Percentiles rank a stretch among this genome's conserved stretches.
phyloP scores from a whole-genome alignment of 2,329 filamentous ascomycete genomes.

The Fusarium xyrophilum region DNA sequence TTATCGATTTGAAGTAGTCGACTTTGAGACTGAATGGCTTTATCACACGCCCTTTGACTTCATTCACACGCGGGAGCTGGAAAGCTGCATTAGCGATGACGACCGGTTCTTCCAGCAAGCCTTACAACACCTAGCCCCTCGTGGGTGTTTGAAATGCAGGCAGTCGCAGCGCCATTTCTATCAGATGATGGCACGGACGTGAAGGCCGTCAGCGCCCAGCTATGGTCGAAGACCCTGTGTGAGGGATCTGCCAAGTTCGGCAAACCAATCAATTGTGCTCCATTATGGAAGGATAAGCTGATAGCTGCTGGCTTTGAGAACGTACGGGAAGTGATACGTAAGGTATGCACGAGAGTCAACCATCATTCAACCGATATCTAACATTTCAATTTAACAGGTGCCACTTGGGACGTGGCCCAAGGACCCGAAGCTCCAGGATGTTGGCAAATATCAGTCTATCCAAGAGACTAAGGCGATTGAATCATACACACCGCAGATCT shows the following conservation, averaged over 20 bases:
- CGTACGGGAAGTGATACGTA: background rate
- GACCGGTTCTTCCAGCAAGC: background rate
- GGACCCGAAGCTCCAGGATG: background rate
- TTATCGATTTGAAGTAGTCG: background rate
- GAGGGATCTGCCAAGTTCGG: background rate
- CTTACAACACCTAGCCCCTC: background rate
- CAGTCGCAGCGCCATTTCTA: rapidly evolving
- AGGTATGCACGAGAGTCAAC: rapidly evolving
- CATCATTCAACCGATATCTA: rapidly evolving
- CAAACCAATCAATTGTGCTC: background rate
- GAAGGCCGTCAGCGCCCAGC: background rate
- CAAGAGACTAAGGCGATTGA: background rate
- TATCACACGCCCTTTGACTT: background rate
- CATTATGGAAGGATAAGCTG: background rate
- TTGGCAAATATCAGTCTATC: background rate
- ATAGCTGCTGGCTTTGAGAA: background rate
- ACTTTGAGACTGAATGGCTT: background rate
- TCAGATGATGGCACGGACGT: background rate
- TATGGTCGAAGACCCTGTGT: background rate
- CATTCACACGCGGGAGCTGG: background rate
- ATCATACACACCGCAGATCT: background rate
- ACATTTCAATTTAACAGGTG: background rate
- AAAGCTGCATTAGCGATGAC: background rate
- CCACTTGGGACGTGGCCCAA: background rate
- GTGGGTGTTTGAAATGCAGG: rapidly evolving